A percentile compares a stretch with the other conserved stretches of the same genome.
These are phyloP conservation scores for Sarocladiaceae sp. DNA, from an alignment of 2,329 filamentous ascomycete species.

Conservation along the genomic window DNA sequence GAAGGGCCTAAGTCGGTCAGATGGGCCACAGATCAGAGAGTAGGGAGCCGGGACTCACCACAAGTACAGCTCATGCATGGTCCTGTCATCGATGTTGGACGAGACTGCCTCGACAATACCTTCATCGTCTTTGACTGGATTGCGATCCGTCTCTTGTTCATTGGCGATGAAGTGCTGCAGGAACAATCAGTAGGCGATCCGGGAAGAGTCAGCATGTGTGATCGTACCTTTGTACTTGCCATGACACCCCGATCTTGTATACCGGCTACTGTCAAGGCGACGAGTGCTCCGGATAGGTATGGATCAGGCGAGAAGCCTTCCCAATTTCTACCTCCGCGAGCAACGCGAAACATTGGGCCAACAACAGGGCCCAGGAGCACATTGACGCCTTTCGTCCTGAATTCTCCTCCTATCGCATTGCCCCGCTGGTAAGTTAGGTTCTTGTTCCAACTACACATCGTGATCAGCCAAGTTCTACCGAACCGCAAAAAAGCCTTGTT, in stretches of 20 bases:
- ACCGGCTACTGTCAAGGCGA: slow-evolving; percentile 28
- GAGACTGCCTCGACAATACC: slow-evolving; percentile 29
- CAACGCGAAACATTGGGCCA: slow-evolving; percentile 39
- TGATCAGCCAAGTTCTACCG: slow-evolving; percentile 7
- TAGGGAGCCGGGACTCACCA: slow-evolving; percentile 18
- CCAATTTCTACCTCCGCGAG: slow-evolving; percentile 59
- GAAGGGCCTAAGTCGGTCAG: slow-evolving; percentile 43
- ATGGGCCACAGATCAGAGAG: slow-evolving; percentile 45
- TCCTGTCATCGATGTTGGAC: slow-evolving; percentile 53
- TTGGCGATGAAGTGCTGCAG: slow-evolving; percentile 36
- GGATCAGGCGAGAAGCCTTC: slow-evolving; percentile 62
- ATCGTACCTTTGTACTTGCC: slow-evolving; percentile 54
- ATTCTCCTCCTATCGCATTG: slow-evolving; percentile 69
- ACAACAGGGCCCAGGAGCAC: slow-evolving; percentile 50
- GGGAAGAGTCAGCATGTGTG: slow-evolving; percentile 72
- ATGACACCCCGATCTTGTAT: slow-evolving; percentile 32
- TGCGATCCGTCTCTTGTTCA: slow-evolving; percentile 29
- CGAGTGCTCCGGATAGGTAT: slow-evolving; percentile 57
- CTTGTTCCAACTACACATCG: slow-evolving; percentile 58
- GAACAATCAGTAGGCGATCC: too few relatives aligned
- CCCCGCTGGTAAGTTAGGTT: slow-evolving; percentile 64
- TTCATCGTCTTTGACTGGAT: slow-evolving; percentile 20
- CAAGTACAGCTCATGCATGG: slow-evolving; percentile 38
- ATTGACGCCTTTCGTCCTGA: slow-evolving; percentile 69
- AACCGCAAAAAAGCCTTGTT: slow-evolving; percentile 11